Evolutionary conservation across 305 asterid genomes (phyloP).

Genomic region (Lippia alba): DNA sequence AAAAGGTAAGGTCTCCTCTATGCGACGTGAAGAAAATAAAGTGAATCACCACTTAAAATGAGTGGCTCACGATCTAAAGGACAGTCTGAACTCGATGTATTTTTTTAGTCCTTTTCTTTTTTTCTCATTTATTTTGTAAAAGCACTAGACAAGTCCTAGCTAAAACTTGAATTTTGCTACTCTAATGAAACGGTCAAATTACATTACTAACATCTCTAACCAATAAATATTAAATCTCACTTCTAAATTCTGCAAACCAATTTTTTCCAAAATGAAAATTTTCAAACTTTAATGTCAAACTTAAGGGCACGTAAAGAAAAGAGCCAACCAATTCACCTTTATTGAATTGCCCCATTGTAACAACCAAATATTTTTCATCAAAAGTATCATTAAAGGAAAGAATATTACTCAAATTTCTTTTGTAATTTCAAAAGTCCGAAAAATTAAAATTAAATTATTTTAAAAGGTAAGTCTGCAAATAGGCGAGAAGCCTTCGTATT

Average conservation of each 20-base stretch:
- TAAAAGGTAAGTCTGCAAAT: slow-evolving; percentile 17
- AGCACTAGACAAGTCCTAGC: background rate
- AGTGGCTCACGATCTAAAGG: too few species aligned
- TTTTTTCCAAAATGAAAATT: background rate
- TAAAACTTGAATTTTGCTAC: too few species aligned
- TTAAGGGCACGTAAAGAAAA: background rate
- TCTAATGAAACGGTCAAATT: too few species aligned
- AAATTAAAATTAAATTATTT: background rate
- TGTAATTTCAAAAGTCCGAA: slow-evolving; percentile 10
- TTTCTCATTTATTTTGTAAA: too few species aligned
- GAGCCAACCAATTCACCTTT: background rate
- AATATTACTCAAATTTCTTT: background rate
- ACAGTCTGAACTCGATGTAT: too few species aligned
- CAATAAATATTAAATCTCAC: background rate
- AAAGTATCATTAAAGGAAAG: background rate
- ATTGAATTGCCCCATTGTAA: slow-evolving; percentile 11
- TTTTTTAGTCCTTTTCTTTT: too few species aligned
- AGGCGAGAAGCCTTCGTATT: slow-evolving; percentile 16
- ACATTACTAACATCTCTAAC: too few species aligned
- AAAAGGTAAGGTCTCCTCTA: too few species aligned
- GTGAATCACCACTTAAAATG: too few species aligned
- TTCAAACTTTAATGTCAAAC: slow-evolving; percentile 4
- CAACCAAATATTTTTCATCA: background rate
- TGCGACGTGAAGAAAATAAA: too few species aligned
- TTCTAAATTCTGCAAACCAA: slow-evolving; percentile 10